Evolutionary conservation across 495 filamentous ascomycete genomes (phyloP).

Genomic region (Aspergillus nanangensis): DNA sequence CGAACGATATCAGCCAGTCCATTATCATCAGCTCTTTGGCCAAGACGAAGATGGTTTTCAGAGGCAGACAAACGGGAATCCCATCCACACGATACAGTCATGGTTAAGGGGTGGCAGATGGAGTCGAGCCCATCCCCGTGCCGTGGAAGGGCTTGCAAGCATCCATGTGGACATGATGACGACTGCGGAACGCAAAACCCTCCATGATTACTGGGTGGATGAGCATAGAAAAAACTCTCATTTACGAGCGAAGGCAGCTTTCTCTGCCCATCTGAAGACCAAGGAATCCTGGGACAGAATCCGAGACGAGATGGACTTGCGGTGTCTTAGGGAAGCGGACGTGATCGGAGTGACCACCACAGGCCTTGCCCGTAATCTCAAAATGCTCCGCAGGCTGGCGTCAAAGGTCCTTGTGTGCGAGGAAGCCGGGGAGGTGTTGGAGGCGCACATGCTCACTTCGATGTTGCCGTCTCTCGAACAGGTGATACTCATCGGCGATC

Average conservation of each 20-base stretch:
- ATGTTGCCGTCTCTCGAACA: constrained; percentile 69
- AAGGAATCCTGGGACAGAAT: constrained; percentile 30
- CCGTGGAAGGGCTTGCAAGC: constrained; percentile 9
- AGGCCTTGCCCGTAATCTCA: constrained; percentile 62
- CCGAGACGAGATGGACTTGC: constrained; percentile 30
- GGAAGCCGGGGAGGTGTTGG: constrained; percentile 75
- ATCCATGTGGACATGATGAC: constrained; percentile 20
- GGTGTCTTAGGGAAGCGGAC: constrained; percentile 35
- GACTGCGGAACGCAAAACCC: constrained; percentile 14
- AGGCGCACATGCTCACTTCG: constrained; percentile 64
- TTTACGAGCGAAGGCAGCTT: constrained; percentile 26
- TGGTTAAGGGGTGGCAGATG: constrained; percentile 18
- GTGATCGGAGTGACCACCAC: constrained; percentile 76
- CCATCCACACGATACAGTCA: constrained; percentile 17
- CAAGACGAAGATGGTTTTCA: constrained; percentile 24
- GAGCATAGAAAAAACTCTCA: constrained; percentile 27
- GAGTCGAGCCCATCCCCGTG: constrained; percentile 6
- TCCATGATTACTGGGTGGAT: constrained; percentile 42
- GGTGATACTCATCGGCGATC: constrained; percentile 72
- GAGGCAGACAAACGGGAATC: constrained; percentile 23
- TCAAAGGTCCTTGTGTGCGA: constrained; percentile 71
- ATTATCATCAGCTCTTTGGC: constrained; percentile 24
- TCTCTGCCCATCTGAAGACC: constrained; percentile 24
- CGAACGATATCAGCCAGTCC: constrained; percentile 4
- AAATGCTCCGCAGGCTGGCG: constrained; percentile 53